Percentiles rank a stretch among this genome's conserved stretches.
Conservation (phyloP, 352 stramenopile genomes). For the Pythium chondricola region DNA sequence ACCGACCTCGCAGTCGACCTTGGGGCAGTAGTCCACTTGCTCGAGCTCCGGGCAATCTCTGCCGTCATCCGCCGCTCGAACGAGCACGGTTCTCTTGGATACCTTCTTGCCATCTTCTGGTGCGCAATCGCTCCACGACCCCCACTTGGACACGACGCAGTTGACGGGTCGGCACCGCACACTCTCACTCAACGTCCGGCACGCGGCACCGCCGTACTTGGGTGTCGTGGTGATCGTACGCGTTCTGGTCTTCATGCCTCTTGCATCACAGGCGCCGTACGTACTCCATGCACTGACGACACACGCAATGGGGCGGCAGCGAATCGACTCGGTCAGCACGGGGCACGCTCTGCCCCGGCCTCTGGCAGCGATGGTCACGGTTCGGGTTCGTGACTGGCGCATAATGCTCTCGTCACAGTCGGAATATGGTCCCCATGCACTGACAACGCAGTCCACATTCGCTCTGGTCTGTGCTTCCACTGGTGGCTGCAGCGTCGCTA, state of each 20-base stretch:
- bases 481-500: not conserved
- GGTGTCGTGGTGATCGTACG: constrained; percentile 26
- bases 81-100: constrained; percentile 32
- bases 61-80: constrained; percentile 27
- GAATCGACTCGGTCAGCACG: constrained; percentile 35
- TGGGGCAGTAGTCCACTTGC: constrained; percentile 28
- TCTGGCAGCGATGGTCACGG: constrained; percentile 17
- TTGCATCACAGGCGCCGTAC: constrained; percentile 24
- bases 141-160: constrained; percentile 43
- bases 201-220: constrained; percentile 31
- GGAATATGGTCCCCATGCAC: constrained; percentile 39
- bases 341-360: constrained; percentile 36
- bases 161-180: constrained; percentile 33
- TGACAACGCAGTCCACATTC: constrained; percentile 51
- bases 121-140: constrained; percentile 35
- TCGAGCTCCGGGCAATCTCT: constrained; percentile 30
- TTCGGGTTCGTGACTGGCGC: constrained; percentile 37
- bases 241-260: constrained; percentile 32
- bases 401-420: constrained; percentile 25
- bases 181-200: constrained; percentile 34
- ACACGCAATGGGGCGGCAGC: constrained; percentile 49
- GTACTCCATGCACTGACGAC: constrained; percentile 42
- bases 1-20: constrained; percentile 42
- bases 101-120: constrained; percentile 25
- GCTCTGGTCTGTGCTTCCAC: not conserved